Evolutionary conservation across 768 basidiomycete species (phyloP).

Genomic region (Calocera cornea): DNA sequence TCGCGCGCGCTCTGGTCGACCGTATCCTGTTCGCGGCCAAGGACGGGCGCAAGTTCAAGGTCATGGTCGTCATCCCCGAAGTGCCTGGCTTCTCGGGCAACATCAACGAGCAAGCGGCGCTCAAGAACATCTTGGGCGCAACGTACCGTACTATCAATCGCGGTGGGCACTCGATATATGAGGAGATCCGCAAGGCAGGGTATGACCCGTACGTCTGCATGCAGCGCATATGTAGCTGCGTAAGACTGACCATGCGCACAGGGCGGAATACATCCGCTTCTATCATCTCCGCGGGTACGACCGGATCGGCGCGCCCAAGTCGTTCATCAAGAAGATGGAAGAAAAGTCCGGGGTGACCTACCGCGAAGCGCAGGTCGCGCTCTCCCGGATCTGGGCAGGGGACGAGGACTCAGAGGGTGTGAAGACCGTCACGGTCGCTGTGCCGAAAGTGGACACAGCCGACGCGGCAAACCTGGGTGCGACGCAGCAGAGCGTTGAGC

Average conservation of each 20-base stretch:
- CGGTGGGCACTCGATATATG: slow-evolving; percentile 76
- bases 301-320: slow-evolving; percentile 65
- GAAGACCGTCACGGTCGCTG: background rate
- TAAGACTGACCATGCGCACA: slow-evolving; percentile 20
- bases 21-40: slow-evolving; percentile 71
- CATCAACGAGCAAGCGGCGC: slow-evolving; percentile 46
- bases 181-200: slow-evolving; percentile 60
- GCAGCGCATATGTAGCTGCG: background rate
- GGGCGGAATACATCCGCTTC: slow-evolving; percentile 76
- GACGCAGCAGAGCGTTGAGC: slow-evolving; percentile 40
- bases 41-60: slow-evolving; percentile 65
- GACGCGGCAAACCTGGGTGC: slow-evolving; percentile 7
- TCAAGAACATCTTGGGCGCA: slow-evolving; percentile 78
- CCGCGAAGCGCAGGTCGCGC: slow-evolving; percentile 74
- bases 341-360: slow-evolving; percentile 61
- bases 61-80: slow-evolving; percentile 79
- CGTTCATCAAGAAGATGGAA: slow-evolving; percentile 58
- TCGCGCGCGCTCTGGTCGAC: slow-evolving; percentile 69
- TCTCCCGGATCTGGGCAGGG: slow-evolving; percentile 60
- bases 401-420: slow-evolving; percentile 3
- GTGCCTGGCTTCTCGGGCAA: slow-evolving; percentile 83
- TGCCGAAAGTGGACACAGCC: background rate
- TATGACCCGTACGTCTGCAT: slow-evolving; percentile 52
- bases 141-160: slow-evolving; percentile 83
- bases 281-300: slow-evolving; percentile 89